phyloP scores from a whole-genome alignment of 805 yeast genomes.

The Dipodascus geniculatus region DNA sequence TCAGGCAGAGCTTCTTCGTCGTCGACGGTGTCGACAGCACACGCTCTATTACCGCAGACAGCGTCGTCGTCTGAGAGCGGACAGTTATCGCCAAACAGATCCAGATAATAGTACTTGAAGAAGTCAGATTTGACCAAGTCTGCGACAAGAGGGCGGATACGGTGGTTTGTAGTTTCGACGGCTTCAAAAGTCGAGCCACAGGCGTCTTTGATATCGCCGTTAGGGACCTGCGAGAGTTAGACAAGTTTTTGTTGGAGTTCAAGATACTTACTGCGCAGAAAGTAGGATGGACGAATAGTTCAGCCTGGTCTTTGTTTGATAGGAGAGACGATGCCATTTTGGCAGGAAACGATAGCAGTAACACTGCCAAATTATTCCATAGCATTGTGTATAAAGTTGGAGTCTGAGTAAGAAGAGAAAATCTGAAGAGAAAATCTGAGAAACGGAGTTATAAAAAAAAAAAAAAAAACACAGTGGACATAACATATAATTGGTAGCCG shows the following conservation, averaged over 20 bases:
- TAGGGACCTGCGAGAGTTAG: background rate
- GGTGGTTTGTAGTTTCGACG: conserved; percentile 39
- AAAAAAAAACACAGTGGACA: no score
- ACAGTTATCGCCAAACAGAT: conserved; percentile 58
- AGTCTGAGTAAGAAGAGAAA: background rate
- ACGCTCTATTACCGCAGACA: conserved; percentile 74
- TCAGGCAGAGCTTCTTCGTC: conserved; percentile 63
- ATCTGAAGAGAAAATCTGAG: no score
- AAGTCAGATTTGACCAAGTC: conserved; percentile 61
- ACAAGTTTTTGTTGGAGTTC: background rate
- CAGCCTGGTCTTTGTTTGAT: background rate
- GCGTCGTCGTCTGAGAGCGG: conserved; percentile 80
- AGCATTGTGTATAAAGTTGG: background rate
- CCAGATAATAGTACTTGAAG: conserved; percentile 78
- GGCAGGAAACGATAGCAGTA: conserved; percentile 1
- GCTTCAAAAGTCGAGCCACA: conserved; percentile 26
- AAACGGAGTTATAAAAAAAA: no score
- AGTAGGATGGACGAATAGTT: background rate
- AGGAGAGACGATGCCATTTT: background rate
- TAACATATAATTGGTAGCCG: no score
- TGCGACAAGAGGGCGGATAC: conserved; percentile 44
- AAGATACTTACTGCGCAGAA: background rate
- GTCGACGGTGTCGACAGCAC: conserved; percentile 79
- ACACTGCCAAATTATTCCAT: background rate
- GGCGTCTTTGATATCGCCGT: conserved; percentile 14